Percentiles rank a stretch among this genome's conserved stretches.
These are phyloP conservation scores for Isoetes taiwanensis DNA, from an alignment of 75 land plant species.

Conservation along the genomic window DNA sequence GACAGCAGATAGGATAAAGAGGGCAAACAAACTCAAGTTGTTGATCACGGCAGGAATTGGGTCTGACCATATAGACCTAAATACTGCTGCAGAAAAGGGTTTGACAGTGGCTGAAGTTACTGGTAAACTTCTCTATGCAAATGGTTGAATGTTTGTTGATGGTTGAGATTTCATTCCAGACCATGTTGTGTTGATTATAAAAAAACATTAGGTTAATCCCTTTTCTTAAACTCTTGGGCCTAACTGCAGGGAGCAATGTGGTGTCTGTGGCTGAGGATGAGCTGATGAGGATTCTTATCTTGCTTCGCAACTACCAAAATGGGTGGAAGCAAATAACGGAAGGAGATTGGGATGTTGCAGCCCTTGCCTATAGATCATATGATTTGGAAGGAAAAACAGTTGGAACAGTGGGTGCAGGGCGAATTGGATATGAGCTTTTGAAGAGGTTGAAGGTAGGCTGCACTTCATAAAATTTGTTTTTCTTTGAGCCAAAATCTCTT, in stretches of 20 bases:
- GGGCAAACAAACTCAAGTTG: constrained; percentile 71
- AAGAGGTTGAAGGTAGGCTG: constrained; percentile 53
- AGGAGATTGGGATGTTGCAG: constrained; percentile 94
- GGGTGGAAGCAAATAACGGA: constrained; percentile 54
- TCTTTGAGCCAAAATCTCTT: no score
- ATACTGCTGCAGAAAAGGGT: constrained; percentile 72
- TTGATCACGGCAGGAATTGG: constrained; percentile 91
- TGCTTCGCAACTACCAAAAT: constrained; percentile 63
- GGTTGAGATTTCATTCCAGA: not conserved
- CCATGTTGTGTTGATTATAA: not conserved
- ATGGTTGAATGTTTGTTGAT: not conserved
- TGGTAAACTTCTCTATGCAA: no score
- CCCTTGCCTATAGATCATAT: constrained; percentile 51
- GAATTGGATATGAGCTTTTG: constrained; percentile 72
- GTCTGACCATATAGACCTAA: constrained; percentile 86
- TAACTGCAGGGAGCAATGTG: constrained; percentile 51
- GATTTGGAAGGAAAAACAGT: constrained; percentile 81
- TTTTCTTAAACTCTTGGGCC: not conserved
- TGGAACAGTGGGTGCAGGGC: constrained; percentile 80
- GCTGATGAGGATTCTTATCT: constrained; percentile 80
- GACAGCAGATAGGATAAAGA: constrained; percentile 76
- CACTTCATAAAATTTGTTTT: no score
- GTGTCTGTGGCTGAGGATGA: constrained; percentile 94
- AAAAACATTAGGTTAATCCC: not conserved
- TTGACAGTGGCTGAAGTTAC: constrained; percentile 89